phyloP scores from a whole-genome alignment of 1,139 yeast genomes.

The Candida tropicalis region DNA sequence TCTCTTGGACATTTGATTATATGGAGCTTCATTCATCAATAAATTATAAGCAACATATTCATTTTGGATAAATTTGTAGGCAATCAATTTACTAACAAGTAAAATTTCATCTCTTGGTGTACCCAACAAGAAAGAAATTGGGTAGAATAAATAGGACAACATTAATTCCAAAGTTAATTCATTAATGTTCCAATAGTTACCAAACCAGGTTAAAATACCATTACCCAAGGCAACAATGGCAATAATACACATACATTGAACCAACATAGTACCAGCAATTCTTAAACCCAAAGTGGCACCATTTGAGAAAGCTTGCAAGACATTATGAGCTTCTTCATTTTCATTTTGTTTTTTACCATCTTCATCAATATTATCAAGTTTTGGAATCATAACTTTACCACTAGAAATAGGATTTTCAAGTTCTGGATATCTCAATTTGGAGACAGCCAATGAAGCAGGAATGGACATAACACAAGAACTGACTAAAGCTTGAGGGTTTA shows the following conservation, averaged over 20 bases:
- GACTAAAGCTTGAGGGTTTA: conserved; percentile 64
- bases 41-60: conserved; percentile 61
- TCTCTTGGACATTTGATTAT: conserved; percentile 52
- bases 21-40: conserved; percentile 48
- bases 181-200: conserved; percentile 61
- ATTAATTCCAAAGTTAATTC: conserved; percentile 58
- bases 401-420: conserved; percentile 57
- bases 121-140: conserved; percentile 63
- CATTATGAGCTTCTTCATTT: conserved; percentile 51
- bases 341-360: conserved; percentile 13
- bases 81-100: conserved; percentile 54
- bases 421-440: conserved; percentile 65
- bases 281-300: conserved; percentile 65
- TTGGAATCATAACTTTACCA: conserved; percentile 52
- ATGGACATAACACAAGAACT: conserved; percentile 74
- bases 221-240: conserved; percentile 61
- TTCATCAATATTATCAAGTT: conserved; percentile 38
- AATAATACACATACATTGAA: conserved; percentile 66
- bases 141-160: conserved; percentile 60
- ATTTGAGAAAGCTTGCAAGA: conserved; percentile 64
- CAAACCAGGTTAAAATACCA: conserved; percentile 65
- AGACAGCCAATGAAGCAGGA: conserved; percentile 66
- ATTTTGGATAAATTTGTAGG: conserved; percentile 63
- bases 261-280: conserved; percentile 62
- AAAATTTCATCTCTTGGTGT: conserved; percentile 60